These are phyloP conservation scores for Candida nonsorbophila DNA, from an alignment of 805 yeast species.

Conservation along the genomic window DNA sequence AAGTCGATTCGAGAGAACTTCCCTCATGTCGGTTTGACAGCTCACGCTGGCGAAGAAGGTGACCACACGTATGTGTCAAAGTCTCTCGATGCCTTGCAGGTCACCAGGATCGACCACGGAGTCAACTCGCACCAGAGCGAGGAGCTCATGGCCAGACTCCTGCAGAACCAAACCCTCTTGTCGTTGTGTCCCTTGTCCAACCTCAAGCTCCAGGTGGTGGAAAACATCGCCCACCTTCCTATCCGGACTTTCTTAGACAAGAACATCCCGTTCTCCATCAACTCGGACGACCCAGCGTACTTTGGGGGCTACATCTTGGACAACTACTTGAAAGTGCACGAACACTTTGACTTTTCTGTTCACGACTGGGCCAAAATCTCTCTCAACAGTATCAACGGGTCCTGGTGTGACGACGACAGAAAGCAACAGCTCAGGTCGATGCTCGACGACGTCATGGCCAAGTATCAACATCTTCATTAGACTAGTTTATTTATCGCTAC, in stretches of 20 bases:
- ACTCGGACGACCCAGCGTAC: conserved; percentile 50
- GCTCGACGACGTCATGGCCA: conserved; percentile 40
- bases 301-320: conserved; percentile 83
- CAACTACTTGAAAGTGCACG: conserved; percentile 63
- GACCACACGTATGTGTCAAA: conserved; percentile 61
- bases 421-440: conserved; percentile 42
- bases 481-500: not conserved
- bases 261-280: conserved; percentile 67
- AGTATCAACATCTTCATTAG: conserved; percentile 20
- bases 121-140: conserved; percentile 56
- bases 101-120: conserved; percentile 78
- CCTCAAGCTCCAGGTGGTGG: conserved; percentile 68
- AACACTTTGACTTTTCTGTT: conserved; percentile 51
- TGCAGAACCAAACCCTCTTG: conserved; percentile 50
- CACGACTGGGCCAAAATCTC: conserved; percentile 63
- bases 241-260: conserved; percentile 53
- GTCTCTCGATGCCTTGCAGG: conserved; percentile 55
- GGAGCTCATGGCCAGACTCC: conserved; percentile 51
- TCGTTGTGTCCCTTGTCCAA: conserved; percentile 78
- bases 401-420: conserved; percentile 62
- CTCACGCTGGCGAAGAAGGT: conserved; percentile 91
- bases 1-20: conserved; percentile 38
- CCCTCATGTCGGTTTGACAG: conserved; percentile 61
- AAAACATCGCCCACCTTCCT: conserved; percentile 64
- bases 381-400: conserved; percentile 60